These are phyloP conservation scores for Mycena capillaripes DNA, from an alignment of 768 basidiomycete genomes.

Conservation along the genomic window DNA sequence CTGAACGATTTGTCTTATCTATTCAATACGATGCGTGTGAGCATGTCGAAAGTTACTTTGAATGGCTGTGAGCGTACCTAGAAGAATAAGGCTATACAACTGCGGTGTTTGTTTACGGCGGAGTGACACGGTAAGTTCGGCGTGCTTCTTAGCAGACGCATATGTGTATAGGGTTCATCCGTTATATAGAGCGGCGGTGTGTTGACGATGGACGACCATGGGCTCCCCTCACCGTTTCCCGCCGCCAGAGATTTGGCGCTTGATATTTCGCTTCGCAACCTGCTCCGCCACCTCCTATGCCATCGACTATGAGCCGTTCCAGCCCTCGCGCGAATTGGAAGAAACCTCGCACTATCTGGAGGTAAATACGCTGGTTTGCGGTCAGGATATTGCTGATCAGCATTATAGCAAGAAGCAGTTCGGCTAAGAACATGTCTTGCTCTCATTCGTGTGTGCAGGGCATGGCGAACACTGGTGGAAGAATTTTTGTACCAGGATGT, in stretches of 20 bases:
- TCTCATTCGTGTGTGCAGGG: constrained; percentile 22
- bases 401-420: constrained; percentile 8
- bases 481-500: constrained; percentile 30
- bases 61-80: background rate
- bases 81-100: background rate
- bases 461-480: constrained; percentile 18
- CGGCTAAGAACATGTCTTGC: constrained; percentile 24
- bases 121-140: too few relatives aligned
- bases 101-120: background rate
- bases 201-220: background rate
- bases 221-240: background rate
- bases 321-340: constrained; percentile 20
- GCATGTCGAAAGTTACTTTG: background rate
- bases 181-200: background rate
- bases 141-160: too few relatives aligned
- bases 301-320: constrained; percentile 26
- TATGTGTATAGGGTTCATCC: background rate
- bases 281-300: constrained; percentile 8
- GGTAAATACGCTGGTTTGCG: background rate
- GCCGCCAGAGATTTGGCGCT: constrained; percentile 30
- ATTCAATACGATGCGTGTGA: too few relatives aligned
- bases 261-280: constrained; percentile 21
- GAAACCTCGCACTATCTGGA: constrained; percentile 16
- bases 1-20: too few relatives aligned
- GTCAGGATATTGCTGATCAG: background rate